Base-by-base conservation (phyloP, 192 early-diverging fungal genomes). In the Coemansia guatemalensis region DNA sequence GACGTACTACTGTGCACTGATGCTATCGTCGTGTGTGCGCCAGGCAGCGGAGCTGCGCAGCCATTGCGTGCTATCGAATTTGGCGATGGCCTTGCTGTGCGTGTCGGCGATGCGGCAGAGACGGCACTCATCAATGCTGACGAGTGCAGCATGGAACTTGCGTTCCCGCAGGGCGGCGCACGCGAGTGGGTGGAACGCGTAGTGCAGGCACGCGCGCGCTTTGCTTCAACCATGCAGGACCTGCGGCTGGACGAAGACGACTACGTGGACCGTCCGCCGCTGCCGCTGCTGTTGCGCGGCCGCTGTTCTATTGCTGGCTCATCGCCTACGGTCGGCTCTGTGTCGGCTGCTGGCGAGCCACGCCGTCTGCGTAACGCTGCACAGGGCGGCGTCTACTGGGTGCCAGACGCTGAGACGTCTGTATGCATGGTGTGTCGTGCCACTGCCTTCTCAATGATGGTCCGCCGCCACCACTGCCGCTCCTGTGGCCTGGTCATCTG, bases 401-500 rank as follows among this genome's bases (percentile, higher is more conserved):
- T 83, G n/a, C 81, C 81, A 2, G 81, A 83, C 30, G 49, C 27
- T n/a, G 72, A 78, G 27, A 69, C 73, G 0, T 35, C 61, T 7
- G 75, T 78, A 12, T 83, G 81, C 55, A 83, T 83, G 81, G 81
- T 83, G 26, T 83, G 81, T 39, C 81, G 48, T 1, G 68, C 51
- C 48, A 83, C 81, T 1, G 75, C 72, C 5, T 83, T 83, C 30
- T 78, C 81, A 20, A 75, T 83, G 75, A 74, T 83, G 72, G 75
- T 83, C 8, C 75, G 81, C 7, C 66, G 76, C 52, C 81, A 83
- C 44, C 81, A 83, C 47, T 83, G 81, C 48, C 75, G 81, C 18
- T 54, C 53, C 2, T 83, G 81, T 48, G 81, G 81, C 2, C 64
- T 78, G 52, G 70, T 83, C 11, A 83, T 83, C 32, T 83, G 81